phyloP scores from a whole-genome alignment of 2,329 filamentous ascomycete species.

The Aspergillus nomiae region DNA sequence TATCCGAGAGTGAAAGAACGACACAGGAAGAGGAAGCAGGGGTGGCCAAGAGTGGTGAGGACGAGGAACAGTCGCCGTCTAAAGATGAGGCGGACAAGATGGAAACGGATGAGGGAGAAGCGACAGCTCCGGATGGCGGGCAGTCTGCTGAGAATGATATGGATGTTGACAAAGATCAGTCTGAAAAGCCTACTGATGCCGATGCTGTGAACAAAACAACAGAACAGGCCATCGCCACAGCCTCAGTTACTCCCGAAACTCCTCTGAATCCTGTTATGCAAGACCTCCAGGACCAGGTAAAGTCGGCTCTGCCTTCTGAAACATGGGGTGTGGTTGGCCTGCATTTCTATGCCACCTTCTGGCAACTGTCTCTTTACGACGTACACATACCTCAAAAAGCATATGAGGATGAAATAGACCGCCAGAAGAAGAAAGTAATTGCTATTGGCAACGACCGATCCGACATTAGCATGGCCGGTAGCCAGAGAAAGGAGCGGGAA shows the following conservation, averaged over 20 bases:
- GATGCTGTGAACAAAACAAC: conserved; percentile 16
- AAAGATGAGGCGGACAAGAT: conserved; percentile 28
- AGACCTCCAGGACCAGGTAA: conserved; percentile 70
- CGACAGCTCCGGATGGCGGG: conserved; percentile 19
- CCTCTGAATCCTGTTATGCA: conserved; percentile 71
- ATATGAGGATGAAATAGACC: conserved; percentile 75
- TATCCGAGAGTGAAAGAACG: conserved; percentile 48
- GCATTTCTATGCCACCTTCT: conserved; percentile 87
- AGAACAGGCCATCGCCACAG: conserved; percentile 25
- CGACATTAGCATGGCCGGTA: conserved; percentile 69
- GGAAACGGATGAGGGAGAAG: conserved; percentile 35
- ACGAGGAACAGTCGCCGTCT: conserved; percentile 21
- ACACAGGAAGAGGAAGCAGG: conserved; percentile 30
- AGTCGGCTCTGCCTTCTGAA: conserved; percentile 60
- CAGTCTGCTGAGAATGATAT: conserved; percentile 29
- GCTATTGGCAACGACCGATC: conserved; percentile 70
- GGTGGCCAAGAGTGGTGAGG: conserved; percentile 19
- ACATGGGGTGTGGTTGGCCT: conserved; percentile 72
- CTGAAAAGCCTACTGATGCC: conserved; percentile 12
- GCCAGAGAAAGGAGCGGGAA: conserved; percentile 68
- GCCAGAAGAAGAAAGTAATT: conserved; percentile 67
- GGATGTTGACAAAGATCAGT: conserved; percentile 38
- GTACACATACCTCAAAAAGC: conserved; percentile 73
- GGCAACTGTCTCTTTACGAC: conserved; percentile 84
- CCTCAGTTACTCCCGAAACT: conserved; percentile 38